Evolutionary conservation across 75 land plant genomes (phyloP), one percentile per base, ranked within the genome.

Genomic region (Cryptomeria japonica): DNA sequence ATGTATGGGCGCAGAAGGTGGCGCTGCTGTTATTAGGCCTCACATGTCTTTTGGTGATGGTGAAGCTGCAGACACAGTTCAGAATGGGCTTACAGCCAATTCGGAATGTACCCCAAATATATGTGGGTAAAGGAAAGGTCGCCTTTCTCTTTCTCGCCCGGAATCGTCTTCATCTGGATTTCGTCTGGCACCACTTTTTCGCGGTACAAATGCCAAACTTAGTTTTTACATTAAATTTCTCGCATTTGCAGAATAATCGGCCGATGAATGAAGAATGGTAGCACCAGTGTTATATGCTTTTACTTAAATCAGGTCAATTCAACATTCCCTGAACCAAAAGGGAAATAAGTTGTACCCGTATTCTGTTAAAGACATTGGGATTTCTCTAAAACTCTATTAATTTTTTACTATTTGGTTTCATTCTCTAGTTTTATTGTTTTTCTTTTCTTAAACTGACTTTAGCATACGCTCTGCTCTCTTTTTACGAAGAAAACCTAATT

Each of bases 131-230:
- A 25, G 89, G 92, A 22, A 96, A 94, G 86, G 75, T 97, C 85
- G 98, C 98, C 15, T 97, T 97, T 84, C 90, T 97, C 32, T 97
- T 95, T 88, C 94, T 97, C 55, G 98, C 89, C 5, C 93, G 97
- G 14, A 80, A 88, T 15, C 87, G 91, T 10, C 93, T 97, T 56
- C 98, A 97, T 22, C 97, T 98, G 47, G 99, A 98, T 93, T 94
- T 98, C 84, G 86, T 96, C 38, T 98, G 99, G 99, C 89, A 89
- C 8, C 88, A 85, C 46, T 97, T 96, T 88, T 96, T 97, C 88
- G 87, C 93, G 99, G 99, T 94, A 34, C 46, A 46, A 25, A 25
- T 46, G 19, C 25, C 28, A 46, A 46, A 12, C 84, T 11, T 82
- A 44, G 12, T 19, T 34, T 75, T 75, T 7, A 1, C 34, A 34